Conservation (phyloP, 495 filamentous ascomycete species). For the Penicillium cinerascens region DNA sequence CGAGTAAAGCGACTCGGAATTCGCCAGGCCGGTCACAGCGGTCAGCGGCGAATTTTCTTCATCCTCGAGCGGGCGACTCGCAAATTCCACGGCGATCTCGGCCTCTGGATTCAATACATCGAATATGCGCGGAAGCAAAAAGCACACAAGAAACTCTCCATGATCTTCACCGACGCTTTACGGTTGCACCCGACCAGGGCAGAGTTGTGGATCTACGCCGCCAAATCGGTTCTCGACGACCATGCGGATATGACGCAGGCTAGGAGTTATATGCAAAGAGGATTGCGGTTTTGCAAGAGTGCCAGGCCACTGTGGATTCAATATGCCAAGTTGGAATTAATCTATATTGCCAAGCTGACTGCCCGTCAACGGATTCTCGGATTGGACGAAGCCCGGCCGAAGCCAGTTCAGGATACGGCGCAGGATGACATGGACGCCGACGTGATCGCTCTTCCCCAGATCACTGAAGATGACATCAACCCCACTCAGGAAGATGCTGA, state of each 20-base stretch:
- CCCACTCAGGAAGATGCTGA: constrained; percentile 52
- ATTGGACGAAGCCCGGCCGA: constrained; percentile 53
- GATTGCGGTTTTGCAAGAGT: constrained; percentile 78
- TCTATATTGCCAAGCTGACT: constrained; percentile 79
- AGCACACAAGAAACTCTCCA: constrained; percentile 73
- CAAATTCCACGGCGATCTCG: constrained; percentile 78
- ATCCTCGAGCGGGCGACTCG: constrained; percentile 83
- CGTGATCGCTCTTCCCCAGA: constrained; percentile 58
- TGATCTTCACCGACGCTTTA: constrained; percentile 71
- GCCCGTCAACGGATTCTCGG: constrained; percentile 65
- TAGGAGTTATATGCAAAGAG: constrained; percentile 82
- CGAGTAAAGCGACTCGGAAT: constrained; percentile 75
- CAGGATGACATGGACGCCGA: constrained; percentile 42
- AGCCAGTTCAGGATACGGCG: constrained; percentile 36
- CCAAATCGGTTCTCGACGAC: constrained; percentile 67
- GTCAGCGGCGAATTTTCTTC: constrained; percentile 79
- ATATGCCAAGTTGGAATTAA: constrained; percentile 88
- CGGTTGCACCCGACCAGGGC: constrained; percentile 80
- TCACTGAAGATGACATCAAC: constrained; percentile 66
- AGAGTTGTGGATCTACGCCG: constrained; percentile 85
- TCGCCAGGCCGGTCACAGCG: constrained; percentile 57
- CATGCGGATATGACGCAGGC: constrained; percentile 82
- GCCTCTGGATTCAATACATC: constrained; percentile 90
- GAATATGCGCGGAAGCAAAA: constrained; percentile 73
- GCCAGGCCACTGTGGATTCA: constrained; percentile 75